phyloP scores from a whole-genome alignment of 2,329 filamentous ascomycete species.

The Fusarium foetens region DNA sequence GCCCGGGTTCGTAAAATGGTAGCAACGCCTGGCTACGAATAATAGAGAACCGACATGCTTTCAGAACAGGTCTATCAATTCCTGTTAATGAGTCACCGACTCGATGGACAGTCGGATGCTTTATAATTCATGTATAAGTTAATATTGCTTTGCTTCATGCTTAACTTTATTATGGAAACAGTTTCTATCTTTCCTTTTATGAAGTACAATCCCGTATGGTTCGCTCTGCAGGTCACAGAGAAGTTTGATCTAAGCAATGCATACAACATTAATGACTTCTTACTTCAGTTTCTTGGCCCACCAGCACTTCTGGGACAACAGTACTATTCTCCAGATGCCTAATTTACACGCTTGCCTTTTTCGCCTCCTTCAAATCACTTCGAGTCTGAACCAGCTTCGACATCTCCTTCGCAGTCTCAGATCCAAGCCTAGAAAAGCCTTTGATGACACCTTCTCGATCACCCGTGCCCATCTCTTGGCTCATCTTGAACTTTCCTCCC shows the following conservation, averaged over 20 bases:
- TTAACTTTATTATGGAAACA: background rate
- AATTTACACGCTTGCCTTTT: slow-evolving; percentile 11
- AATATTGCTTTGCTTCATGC: no score
- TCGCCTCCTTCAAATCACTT: slow-evolving; percentile 42
- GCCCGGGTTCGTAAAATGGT: background rate
- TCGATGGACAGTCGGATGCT: background rate
- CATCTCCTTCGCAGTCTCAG: slow-evolving; percentile 47
- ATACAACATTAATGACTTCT: background rate
- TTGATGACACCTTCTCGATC: slow-evolving; percentile 67
- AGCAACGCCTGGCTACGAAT: background rate
- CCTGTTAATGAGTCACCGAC: background rate
- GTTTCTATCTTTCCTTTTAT: no score
- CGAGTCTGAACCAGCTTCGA: slow-evolving; percentile 48
- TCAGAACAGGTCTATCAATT: background rate
- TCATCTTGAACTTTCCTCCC: slow-evolving; percentile 75
- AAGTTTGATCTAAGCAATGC: background rate
- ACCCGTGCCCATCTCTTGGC: slow-evolving; percentile 64
- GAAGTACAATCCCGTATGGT: no score
- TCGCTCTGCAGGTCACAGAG: background rate
- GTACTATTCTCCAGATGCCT: accelerated
- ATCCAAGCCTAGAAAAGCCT: slow-evolving; percentile 59
- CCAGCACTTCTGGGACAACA: background rate
- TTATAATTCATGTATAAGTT: background rate
- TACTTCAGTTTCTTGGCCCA: background rate
- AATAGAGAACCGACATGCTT: background rate